phyloP scores from a whole-genome alignment of 2,329 filamentous ascomycete species.

The Botrytis deweyae region DNA sequence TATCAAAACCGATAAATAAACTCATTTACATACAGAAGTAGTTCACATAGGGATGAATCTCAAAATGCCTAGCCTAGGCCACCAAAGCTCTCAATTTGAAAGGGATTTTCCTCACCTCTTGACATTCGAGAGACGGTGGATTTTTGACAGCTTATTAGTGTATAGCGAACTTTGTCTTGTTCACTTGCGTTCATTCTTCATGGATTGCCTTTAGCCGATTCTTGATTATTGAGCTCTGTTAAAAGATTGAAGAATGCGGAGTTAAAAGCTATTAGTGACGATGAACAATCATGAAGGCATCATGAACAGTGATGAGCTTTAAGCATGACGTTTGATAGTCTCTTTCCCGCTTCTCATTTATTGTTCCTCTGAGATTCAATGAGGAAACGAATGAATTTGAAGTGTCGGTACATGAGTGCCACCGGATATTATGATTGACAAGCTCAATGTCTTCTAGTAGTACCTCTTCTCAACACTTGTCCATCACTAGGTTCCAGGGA shows the following conservation, averaged over 20 bases:
- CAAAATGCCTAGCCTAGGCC: background rate
- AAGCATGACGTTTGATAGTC: background rate
- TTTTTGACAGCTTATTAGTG: background rate
- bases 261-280: background rate
- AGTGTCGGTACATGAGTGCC: accelerated
- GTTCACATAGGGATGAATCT: background rate
- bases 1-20: background rate
- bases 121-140: background rate
- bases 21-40: background rate
- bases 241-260: background rate
- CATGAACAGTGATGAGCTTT: accelerated
- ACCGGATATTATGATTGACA: background rate
- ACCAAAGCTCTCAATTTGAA: background rate
- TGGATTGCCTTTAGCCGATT: accelerated
- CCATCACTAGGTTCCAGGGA: background rate
- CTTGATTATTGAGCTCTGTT: background rate
- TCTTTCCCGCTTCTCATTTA: accelerated
- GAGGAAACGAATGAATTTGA: background rate
- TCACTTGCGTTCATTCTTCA: background rate
- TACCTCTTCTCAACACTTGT: background rate
- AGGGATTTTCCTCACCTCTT: background rate
- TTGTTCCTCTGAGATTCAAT: background rate
- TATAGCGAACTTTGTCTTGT: background rate
- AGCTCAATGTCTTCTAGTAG: background rate
- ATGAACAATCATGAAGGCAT: background rate